These are phyloP conservation scores for Byssochlamys sp. DNA, from an alignment of 2,329 filamentous ascomycete genomes.

Conservation along the genomic window DNA sequence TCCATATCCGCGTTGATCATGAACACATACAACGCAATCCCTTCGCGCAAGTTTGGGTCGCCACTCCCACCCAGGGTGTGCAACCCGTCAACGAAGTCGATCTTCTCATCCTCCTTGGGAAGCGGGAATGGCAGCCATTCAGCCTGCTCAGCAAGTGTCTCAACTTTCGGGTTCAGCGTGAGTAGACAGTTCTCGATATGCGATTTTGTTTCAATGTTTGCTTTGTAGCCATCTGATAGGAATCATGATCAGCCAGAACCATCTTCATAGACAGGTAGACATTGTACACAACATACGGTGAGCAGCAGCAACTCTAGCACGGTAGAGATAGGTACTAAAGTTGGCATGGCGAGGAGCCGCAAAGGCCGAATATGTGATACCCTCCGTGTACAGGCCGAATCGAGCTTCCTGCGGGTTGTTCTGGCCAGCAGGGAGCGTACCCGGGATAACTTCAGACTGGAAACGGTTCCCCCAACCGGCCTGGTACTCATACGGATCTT, in stretches of 20 bases:
- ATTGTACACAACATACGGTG: slow-evolving; percentile 12
- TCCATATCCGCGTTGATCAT: slow-evolving; percentile 48
- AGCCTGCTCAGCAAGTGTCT: slow-evolving; percentile 44
- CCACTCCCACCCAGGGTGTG: slow-evolving; percentile 46
- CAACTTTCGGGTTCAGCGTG: slow-evolving; percentile 41
- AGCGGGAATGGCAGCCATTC: slow-evolving; percentile 49
- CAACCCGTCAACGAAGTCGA: slow-evolving; percentile 47
- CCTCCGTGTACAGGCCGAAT: slow-evolving; percentile 23
- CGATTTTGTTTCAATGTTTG: slow-evolving; percentile 32
- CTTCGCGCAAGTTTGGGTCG: slow-evolving; percentile 43
- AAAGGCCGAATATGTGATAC: slow-evolving; percentile 20
- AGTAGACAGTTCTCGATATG: slow-evolving; percentile 20
- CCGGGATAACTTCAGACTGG: slow-evolving; percentile 24
- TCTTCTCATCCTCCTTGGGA: slow-evolving; percentile 34
- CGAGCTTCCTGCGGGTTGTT: slow-evolving; percentile 24
- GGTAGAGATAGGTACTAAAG: slow-evolving; percentile 21
- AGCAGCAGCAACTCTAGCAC: slow-evolving; percentile 17
- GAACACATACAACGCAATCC: slow-evolving; percentile 45
- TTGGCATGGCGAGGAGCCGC: slow-evolving; percentile 17
- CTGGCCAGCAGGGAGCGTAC: slow-evolving; percentile 20
- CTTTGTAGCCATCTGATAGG: slow-evolving; percentile 21
- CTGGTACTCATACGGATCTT: slow-evolving; percentile 22
- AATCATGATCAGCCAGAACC: not conserved
- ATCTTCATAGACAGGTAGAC: not conserved
- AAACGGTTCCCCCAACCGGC: slow-evolving; percentile 22